Evolutionary conservation across 2,329 filamentous ascomycete genomes (phyloP).

Genomic region (Cyclaneusma minus): DNA sequence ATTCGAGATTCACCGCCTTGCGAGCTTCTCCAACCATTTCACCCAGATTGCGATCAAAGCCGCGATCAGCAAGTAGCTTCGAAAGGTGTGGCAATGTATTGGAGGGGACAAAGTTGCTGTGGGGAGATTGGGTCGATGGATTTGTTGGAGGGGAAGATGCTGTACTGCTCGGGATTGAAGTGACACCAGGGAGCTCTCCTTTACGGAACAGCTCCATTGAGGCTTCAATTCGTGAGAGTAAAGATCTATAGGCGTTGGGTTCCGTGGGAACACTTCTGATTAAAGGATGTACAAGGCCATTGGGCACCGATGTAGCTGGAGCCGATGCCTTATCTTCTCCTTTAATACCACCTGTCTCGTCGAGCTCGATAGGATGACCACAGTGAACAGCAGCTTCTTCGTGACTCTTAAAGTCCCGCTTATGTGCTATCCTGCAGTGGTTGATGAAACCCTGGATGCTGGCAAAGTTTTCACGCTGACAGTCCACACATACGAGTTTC

Average conservation of each 20-base stretch:
- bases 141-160: conserved; percentile 10
- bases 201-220: conserved; percentile 35
- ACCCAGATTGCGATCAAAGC: conserved; percentile 44
- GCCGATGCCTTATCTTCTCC: conserved; percentile 23
- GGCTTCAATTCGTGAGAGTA: conserved; percentile 36
- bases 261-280: conserved; percentile 39
- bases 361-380: conserved; percentile 64
- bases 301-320: conserved; percentile 13
- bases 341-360: conserved; percentile 35
- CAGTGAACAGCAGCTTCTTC: conserved; percentile 84
- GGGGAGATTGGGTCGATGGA: conserved; percentile 15
- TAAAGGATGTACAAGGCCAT: conserved; percentile 45
- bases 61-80: conserved; percentile 43
- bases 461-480: conserved; percentile 78
- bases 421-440: conserved; percentile 92
- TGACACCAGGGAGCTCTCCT: conserved; percentile 33
- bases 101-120: conserved; percentile 32
- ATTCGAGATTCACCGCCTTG: conserved; percentile 33
- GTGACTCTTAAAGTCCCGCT: conserved; percentile 86
- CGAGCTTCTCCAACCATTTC: conserved; percentile 46
- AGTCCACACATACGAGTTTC: conserved; percentile 81
- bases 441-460: conserved; percentile 99
- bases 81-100: conserved; percentile 52
- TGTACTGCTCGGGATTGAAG: conserved; percentile 24
- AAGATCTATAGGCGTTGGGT: conserved; percentile 32